Base-by-base conservation (phyloP, 148 eudicot genomes). In the Limonium bicolor region DNA sequence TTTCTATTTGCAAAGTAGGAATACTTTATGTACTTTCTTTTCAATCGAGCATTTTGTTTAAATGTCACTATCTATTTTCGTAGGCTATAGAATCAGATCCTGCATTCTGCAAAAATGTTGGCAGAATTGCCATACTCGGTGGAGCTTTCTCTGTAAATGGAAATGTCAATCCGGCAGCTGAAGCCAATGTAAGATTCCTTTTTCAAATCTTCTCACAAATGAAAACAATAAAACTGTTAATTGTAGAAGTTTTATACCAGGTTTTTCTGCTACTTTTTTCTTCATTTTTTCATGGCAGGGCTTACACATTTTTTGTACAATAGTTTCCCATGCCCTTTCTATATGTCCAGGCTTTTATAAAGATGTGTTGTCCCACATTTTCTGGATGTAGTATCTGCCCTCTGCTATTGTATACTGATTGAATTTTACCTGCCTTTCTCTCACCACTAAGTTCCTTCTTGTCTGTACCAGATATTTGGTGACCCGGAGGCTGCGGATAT, bases 401-500 rank as follows among this genome's bases (percentile, higher is more conserved):
- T n/a, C n/a, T n/a, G n/a, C n/a, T n/a, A n/a, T n/a, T n/a, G n/a
- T n/a, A n/a, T n/a, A n/a, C n/a, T n/a, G n/a, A n/a, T 38, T n/a
- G 10, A 17, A 38, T 38, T 18, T 38, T 18, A n/a, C 0, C 8
- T 17, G 44, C 13, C 27, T 28, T 6, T 5, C n/a, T 27, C 16
- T 49, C 69, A 27, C 38, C 11, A 17, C 19, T 6, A 55, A 21
- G 39, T 82, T 54, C 7, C 24, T 28, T 27, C 52, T 37, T 20
- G 11, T 23, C 20, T 61, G 47, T 31, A 50, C 44, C 68, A 90
- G 99, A 76, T 90, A 46, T 80, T 72, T 57, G 94, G 99, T 48
- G 99, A 90, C 61, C 99, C 99, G 54, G 93, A 90, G 31, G 92
- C 99, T 36, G 95, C 93, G 28, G 99, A 90, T 64, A 63, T 84